Evolutionary conservation across 345 rosid species (phyloP).

Genomic region (Carallia pectinifolia): DNA sequence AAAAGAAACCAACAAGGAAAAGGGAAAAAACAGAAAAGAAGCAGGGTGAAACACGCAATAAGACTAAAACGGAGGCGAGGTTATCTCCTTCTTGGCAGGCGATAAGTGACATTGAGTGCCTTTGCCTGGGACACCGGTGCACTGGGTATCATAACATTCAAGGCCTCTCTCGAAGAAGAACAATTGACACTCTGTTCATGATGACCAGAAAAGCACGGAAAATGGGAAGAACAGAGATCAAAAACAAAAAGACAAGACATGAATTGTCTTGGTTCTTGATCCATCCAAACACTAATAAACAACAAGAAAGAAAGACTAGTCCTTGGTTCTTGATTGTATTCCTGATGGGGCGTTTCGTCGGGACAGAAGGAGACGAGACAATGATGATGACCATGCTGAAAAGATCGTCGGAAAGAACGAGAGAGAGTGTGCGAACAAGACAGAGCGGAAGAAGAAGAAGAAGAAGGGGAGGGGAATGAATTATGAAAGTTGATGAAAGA

Average conservation of each 20-base stretch:
- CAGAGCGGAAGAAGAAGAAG: background rate
- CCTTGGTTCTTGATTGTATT: slow-evolving; percentile 34
- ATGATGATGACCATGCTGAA: background rate
- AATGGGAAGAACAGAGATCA: background rate
- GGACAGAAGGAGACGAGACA: slow-evolving; percentile 31
- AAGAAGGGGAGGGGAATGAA: background rate
- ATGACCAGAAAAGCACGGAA: slow-evolving; percentile 23
- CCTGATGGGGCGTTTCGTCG: slow-evolving; percentile 19
- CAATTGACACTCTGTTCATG: slow-evolving; percentile 39
- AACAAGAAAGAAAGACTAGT: slow-evolving; percentile 8
- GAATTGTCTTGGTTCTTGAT: background rate
- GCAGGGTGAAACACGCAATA: no score
- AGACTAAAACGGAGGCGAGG: background rate
- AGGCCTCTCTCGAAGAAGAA: slow-evolving; percentile 45
- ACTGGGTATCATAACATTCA: slow-evolving; percentile 89
- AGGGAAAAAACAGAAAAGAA: no score
- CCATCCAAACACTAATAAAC: no score
- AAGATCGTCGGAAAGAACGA: background rate
- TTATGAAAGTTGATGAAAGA: background rate
- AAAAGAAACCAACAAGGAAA: no score
- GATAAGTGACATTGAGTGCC: slow-evolving; percentile 84
- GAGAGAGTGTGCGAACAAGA: background rate
- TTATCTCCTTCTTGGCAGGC: slow-evolving; percentile 64
- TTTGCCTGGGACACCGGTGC: slow-evolving; percentile 82
- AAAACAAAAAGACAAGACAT: no score